A percentile compares a stretch with the other conserved stretches of the same genome.
These are phyloP conservation scores for Cytospora mali DNA, from an alignment of 2,329 filamentous ascomycete species.

Conservation along the genomic window DNA sequence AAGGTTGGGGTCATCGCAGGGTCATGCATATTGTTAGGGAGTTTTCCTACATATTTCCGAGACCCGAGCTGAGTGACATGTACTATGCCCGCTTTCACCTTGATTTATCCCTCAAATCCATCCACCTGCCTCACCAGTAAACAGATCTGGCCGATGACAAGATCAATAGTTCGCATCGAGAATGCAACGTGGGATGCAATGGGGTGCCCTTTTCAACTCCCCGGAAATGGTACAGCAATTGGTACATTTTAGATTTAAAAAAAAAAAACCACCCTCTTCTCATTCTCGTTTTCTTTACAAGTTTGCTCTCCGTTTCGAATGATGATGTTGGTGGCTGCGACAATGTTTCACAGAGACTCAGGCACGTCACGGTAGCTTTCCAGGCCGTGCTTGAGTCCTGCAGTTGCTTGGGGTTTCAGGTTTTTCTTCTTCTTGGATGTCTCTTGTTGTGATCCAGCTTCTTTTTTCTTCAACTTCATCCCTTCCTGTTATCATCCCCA, in stretches of 20 bases:
- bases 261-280: no score
- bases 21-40: neutral
- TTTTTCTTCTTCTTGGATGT: neutral
- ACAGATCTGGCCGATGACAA: constrained; percentile 12
- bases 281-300: neutral
- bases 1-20: neutral
- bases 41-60: constrained; percentile 2
- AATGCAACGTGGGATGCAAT: neutral
- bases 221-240: neutral
- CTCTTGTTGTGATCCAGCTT: neutral
- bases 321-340: constrained; percentile 10
- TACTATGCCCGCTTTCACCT: neutral
- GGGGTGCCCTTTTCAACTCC: neutral
- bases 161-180: neutral
- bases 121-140: constrained; percentile 2
- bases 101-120: constrained; percentile 17
- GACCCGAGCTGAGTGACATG: constrained; percentile 8
- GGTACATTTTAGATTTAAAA: no score
- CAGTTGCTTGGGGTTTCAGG: neutral
- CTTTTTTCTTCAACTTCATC: neutral
- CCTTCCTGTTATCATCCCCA: neutral
- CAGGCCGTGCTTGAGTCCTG: neutral
- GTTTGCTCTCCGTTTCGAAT: neutral
- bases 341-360: constrained; percentile 22
- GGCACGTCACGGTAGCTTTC: constrained; percentile 1